phyloP scores from a whole-genome alignment of 805 yeast genomes.

The Saccharomyces eubayanus region DNA sequence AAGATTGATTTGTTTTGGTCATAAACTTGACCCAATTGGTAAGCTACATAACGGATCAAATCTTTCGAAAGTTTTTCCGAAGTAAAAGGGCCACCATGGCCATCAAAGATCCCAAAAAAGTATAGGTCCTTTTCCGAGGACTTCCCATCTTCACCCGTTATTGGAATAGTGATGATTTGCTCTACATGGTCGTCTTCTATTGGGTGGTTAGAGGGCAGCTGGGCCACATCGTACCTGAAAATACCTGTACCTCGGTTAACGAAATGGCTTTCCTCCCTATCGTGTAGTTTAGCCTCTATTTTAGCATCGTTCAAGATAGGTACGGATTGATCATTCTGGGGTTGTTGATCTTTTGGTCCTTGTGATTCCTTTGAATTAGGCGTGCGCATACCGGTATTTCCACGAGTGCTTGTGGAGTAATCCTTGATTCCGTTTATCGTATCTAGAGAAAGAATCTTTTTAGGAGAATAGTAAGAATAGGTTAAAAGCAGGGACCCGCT shows the following conservation, averaged over 20 bases:
- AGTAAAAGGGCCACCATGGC: conserved; percentile 96
- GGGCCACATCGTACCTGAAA: conserved; percentile 78
- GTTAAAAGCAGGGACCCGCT: conserved; percentile 14
- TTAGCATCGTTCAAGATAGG: conserved; percentile 57
- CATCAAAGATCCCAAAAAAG: conserved; percentile 94
- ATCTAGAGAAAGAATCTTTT: conserved; percentile 18
- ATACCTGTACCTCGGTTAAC: conserved; percentile 87
- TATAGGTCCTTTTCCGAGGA: conserved; percentile 61
- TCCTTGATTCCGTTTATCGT: conserved; percentile 22
- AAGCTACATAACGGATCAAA: conserved; percentile 66
- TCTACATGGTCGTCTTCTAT: conserved; percentile 92
- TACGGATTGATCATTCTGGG: conserved; percentile 22
- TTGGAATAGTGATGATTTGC: conserved; percentile 62
- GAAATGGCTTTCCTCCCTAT: conserved; percentile 67
- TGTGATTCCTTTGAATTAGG: background rate
- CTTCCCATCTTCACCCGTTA: conserved; percentile 31
- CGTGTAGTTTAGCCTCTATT: conserved; percentile 59
- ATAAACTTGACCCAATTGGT: conserved; percentile 61
- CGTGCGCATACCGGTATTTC: background rate
- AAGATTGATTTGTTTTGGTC: conserved; percentile 10
- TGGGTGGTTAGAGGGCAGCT: conserved; percentile 84
- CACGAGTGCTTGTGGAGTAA: conserved; percentile 8
- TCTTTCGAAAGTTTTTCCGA: conserved; percentile 76
- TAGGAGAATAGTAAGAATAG: conserved; percentile 12
- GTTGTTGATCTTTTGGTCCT: background rate